A percentile compares a stretch with the other conserved stretches of the same genome.
Conservation (phyloP, 192 early-diverging fungal species). For the Coemansia sp. region DNA sequence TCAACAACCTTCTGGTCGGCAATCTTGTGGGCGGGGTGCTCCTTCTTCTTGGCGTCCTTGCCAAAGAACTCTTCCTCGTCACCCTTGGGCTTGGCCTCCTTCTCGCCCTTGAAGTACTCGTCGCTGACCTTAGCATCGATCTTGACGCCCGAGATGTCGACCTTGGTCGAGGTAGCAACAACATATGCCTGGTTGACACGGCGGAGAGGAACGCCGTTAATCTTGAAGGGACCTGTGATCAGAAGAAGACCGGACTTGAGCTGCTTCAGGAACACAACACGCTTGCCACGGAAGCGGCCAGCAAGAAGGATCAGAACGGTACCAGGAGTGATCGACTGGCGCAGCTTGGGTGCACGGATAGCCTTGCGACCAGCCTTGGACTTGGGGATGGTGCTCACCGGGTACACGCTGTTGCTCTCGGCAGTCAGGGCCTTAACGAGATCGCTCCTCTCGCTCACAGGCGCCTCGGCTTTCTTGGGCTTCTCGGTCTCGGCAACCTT, state of each 20-base stretch:
- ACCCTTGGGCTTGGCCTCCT: slow-evolving; percentile 71
- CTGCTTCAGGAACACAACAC: slow-evolving; percentile 98
- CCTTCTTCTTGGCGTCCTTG: slow-evolving; percentile 73
- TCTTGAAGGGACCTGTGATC: slow-evolving; percentile 96
- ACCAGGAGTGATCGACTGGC: slow-evolving; percentile 93
- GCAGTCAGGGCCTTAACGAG: slow-evolving; percentile 78
- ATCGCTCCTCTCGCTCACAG: slow-evolving; percentile 62
- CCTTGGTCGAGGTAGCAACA: slow-evolving; percentile 98
- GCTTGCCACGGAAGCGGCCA: slow-evolving; percentile 97
- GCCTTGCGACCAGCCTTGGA: slow-evolving; percentile 84
- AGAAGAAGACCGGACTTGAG: slow-evolving; percentile 92
- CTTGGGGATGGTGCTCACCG: slow-evolving; percentile 79
- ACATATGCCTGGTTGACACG: slow-evolving; percentile 99
- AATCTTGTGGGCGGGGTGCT: slow-evolving; percentile 73
- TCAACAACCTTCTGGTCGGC: slow-evolving; percentile 93
- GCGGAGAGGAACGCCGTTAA: slow-evolving; percentile 98
- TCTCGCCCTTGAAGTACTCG: slow-evolving; percentile 87
- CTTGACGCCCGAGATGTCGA: slow-evolving; percentile 80
- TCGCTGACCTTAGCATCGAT: slow-evolving; percentile 83
- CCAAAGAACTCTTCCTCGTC: slow-evolving; percentile 92
- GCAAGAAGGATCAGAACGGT: slow-evolving; percentile 95
- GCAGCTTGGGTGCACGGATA: slow-evolving; percentile 70
- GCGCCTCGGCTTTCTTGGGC: slow-evolving; percentile 22
- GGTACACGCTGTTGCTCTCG: slow-evolving; percentile 68
- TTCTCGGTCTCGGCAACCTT: slow-evolving; percentile 20